Evolutionary conservation across 2,329 filamentous ascomycete species (phyloP), one percentile per base, ranked within the genome.

Genomic region (Cytospora chrysosperma): DNA sequence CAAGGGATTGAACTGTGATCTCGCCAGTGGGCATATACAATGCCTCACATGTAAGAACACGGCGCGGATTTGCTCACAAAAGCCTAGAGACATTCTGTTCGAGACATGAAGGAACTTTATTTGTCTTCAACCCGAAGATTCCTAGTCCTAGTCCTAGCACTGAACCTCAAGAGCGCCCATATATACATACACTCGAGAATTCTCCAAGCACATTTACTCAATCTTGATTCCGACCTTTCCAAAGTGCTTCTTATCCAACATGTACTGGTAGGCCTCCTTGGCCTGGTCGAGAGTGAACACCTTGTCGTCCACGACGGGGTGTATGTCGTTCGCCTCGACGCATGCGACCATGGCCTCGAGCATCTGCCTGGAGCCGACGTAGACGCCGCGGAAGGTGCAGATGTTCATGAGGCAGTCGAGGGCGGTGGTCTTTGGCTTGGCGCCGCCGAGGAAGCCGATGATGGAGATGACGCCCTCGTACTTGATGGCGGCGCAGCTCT

Each of bases 211-310:
- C 40, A 24, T n/a, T 69, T 71, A 77, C 57, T 73, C 70, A 51
- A 83, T 76, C 70, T 79, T 79, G 67, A 86, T 81, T 3, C 74
- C 74, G 51, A 86, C 68, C 73, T 87, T 86, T 56, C 84, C 83
- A 61, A 85, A 78, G 69, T 87, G 83, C 67, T 80, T 81, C 71
- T 83, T 75, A 27, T 73, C 78, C 79, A 78, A 78, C 78, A 84
- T 80, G 65, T 85, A 82, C 61, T 84, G 73, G 70, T 83, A 86
- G 0, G 83, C 84, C 61, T 78, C 75, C 65, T 70, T 72, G 0
- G 70, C 67, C 67, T 77, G 66, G 2, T 76, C 76, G 13, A 82
- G 70, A 0, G 59, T 68, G 65, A 81, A 81, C 3, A 74, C 65
- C 54, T 69, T 70, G 67, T 72, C 49, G 64, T 78, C 75, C 34